Evolutionary conservation across 176 grass and related monocot species (phyloP).

Genomic region (Sorghum bicolor): Sorghum_bicolor_NCBIv3 NC_012874.2:69163501-69164000

Average conservation of each 20-base stretch:
- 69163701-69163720: constrained; percentile 35
- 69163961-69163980: too few species aligned
- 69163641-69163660: constrained; percentile 25
- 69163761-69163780: background rate
- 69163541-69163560: constrained; percentile 77
- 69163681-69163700: constrained; percentile 45
- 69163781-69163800: constrained; percentile 18
- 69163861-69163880: too few species aligned
- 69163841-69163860: too few species aligned
- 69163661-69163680: constrained; percentile 63
- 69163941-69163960: too few species aligned
- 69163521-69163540: constrained; percentile 63
- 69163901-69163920: too few species aligned
- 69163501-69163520: constrained; percentile 85
- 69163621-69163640: constrained; percentile 20
- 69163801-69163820: too few species aligned
- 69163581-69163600: constrained; percentile 42
- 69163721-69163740: constrained; percentile 53
- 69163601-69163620: background rate
- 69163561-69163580: constrained; percentile 72
- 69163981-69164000: too few species aligned
- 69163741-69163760: constrained; percentile 39
- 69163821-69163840: too few species aligned
- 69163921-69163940: too few species aligned
- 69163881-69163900: too few species aligned